A percentile compares a stretch with the other conserved stretches of the same genome.
These are phyloP conservation scores for Phoenix roebelenii DNA, from an alignment of 176 grass and related monocot genomes.

Conservation along the genomic window DNA sequence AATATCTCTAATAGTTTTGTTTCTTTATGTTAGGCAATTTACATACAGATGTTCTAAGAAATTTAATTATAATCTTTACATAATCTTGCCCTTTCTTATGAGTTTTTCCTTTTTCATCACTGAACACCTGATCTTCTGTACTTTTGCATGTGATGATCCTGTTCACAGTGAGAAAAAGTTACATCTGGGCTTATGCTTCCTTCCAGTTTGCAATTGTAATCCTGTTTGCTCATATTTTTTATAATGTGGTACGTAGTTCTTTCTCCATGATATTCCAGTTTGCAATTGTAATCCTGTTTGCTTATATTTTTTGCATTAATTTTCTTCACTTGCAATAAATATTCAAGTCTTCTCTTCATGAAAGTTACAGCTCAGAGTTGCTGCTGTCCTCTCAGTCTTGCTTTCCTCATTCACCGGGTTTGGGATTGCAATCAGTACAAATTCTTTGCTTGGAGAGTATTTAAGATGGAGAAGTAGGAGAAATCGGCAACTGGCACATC, in stretches of 20 bases:
- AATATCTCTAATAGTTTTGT: no score
- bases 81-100: not conserved
- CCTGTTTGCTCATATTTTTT: slow-evolving; percentile 93
- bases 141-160: not conserved
- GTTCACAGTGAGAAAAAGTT: slow-evolving; percentile 56
- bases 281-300: slow-evolving; percentile 92
- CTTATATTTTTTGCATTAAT: slow-evolving; percentile 54
- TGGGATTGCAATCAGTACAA: slow-evolving; percentile 81
- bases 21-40: no score
- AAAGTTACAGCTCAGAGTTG: slow-evolving; percentile 53
- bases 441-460: slow-evolving; percentile 67
- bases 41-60: not conserved
- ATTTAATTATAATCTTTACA: not conserved
- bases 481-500: slow-evolving; percentile 28
- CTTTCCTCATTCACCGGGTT: slow-evolving; percentile 92
- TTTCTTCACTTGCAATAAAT: not conserved
- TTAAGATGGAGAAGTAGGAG: slow-evolving; percentile 70
- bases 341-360: slow-evolving; percentile 15
- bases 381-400: slow-evolving; percentile 60
- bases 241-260: slow-evolving; percentile 55
- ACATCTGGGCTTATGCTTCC: slow-evolving; percentile 88
- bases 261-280: slow-evolving; percentile 37
- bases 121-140: not conserved
- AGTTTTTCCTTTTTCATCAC: not conserved
- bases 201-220: slow-evolving; percentile 98